Evolutionary conservation across 257 asterid species (phyloP).

Genomic region (Catharanthus roseus): DNA sequence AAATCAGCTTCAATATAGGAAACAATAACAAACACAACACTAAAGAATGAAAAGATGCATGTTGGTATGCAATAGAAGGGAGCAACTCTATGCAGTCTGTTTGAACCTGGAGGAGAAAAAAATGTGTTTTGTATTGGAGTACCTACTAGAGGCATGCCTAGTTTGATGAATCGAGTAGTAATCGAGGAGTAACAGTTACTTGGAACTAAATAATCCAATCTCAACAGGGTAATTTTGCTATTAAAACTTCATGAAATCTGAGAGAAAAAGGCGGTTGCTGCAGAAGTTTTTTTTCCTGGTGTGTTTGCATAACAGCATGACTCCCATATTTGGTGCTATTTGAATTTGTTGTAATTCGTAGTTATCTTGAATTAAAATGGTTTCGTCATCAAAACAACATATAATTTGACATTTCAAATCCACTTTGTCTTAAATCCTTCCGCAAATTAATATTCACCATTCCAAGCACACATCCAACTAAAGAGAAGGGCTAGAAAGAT

Average conservation of each 20-base stretch:
- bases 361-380: no score
- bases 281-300: not conserved
- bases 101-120: not conserved
- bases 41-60: not conserved
- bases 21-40: not conserved
- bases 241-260: not conserved
- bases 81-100: not conserved
- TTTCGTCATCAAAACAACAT: not conserved
- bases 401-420: not conserved
- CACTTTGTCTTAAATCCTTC: not conserved
- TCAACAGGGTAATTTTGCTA: not conserved
- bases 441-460: not conserved
- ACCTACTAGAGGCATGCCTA: not conserved
- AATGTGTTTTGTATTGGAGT: not conserved
- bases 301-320: not conserved
- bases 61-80: not conserved
- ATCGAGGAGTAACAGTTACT: not conserved
- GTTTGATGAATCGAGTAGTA: not conserved
- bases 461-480: not conserved
- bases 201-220: not conserved
- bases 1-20: slow-evolving; percentile 4
- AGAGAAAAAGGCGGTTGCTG: not conserved
- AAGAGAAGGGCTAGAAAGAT: slow-evolving; percentile 7
- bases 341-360: no score
- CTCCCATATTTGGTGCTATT: no score